These are phyloP conservation scores for Porogramme epimiltina DNA, from an alignment of 1,284 basidiomycete genomes.

Conservation along the genomic window DNA sequence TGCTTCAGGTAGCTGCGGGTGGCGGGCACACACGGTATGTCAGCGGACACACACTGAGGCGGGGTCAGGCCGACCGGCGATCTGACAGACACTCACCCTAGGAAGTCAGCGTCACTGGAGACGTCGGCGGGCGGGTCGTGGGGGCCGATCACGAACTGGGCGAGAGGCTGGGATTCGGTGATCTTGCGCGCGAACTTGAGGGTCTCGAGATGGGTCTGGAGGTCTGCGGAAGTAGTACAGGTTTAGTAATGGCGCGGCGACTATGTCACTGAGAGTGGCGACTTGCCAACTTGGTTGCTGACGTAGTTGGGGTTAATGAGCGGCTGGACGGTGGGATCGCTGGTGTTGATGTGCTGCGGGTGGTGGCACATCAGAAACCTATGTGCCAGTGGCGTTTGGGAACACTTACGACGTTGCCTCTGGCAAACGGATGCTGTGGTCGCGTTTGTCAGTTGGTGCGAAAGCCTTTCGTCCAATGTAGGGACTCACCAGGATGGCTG, in stretches of 20 bases:
- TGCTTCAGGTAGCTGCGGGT: neutral
- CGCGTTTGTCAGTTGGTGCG: too few relatives aligned
- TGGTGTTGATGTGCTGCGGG: conserved; percentile 10
- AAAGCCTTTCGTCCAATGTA: too few relatives aligned
- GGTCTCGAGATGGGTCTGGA: conserved; percentile 4
- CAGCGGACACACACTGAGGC: too few relatives aligned
- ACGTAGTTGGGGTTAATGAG: conserved; percentile 6
- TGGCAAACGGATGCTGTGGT: neutral
- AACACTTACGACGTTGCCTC: conserved; percentile 3
- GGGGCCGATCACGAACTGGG: conserved; percentile 1
- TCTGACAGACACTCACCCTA: neutral
- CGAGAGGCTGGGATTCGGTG: conserved; percentile 2
- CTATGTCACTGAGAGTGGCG: neutral
- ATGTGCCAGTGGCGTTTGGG: neutral
- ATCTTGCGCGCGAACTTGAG: conserved; percentile 8
- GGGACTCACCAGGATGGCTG: conserved; percentile 4
- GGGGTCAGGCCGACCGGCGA: too few relatives aligned
- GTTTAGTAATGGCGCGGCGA: neutral
- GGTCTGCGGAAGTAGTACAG: conserved; percentile 1
- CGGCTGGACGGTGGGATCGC: conserved; percentile 1
- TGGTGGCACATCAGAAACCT: too few relatives aligned
- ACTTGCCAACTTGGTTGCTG: conserved; percentile 9
- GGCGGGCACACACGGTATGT: too few relatives aligned
- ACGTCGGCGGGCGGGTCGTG: conserved; percentile 1
- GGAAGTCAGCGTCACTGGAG: conserved; percentile 7